Base-by-base conservation (phyloP, 257 asterid genomes). In the Linderniella brevidens region DNA sequence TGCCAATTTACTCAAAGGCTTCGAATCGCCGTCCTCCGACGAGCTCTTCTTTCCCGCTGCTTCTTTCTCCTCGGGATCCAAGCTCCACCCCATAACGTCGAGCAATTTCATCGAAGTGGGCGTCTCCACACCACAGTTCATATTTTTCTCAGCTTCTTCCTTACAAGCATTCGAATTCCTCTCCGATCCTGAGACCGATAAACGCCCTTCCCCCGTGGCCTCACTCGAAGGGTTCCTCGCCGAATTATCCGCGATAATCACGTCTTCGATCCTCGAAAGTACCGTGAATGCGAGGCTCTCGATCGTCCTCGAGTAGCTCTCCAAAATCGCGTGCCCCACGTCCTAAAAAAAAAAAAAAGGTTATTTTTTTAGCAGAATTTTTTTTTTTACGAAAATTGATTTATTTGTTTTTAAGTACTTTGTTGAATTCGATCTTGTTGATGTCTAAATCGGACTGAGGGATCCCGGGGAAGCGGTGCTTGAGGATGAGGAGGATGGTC, bases 381-480 rank as follows among this genome's bases (percentile, higher is more conserved):
- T 25, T 25, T 25, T 25, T 25, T 25, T 8, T 36, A 36, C 7
- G 6, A 36, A 36, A 36, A 36, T 37, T 18, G 18, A 5, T 3
- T 8, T 7, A 3, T 59, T 42, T 73, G 54, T 79, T n/a, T n/a
- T n/a, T n/a, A n/a, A n/a, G 32, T 25, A 82, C 97, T 57, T 55
- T 55, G 63, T 72, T 80, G 67, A 46, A 68, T 57, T 79, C 87
- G 68, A 82, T 82, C 65, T 86, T 82, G 84, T 69, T 73, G 60
- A 82, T 80, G 73, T 86, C 97, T 14, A 87, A 68, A 58, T 72
- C 60, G 41, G 95, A 82, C 35, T 87, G 95, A 20, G 95, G 80
- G n/a, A 80, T 56, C 35, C 95, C 93, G 9, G 95, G 97, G 65
- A 69, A 83, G 0, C 69, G 69, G 16, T 82, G 88, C 86, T 87